phyloP scores from a whole-genome alignment of 2,329 filamentous ascomycete genomes.

The Alternaria angustiovoidea region DNA sequence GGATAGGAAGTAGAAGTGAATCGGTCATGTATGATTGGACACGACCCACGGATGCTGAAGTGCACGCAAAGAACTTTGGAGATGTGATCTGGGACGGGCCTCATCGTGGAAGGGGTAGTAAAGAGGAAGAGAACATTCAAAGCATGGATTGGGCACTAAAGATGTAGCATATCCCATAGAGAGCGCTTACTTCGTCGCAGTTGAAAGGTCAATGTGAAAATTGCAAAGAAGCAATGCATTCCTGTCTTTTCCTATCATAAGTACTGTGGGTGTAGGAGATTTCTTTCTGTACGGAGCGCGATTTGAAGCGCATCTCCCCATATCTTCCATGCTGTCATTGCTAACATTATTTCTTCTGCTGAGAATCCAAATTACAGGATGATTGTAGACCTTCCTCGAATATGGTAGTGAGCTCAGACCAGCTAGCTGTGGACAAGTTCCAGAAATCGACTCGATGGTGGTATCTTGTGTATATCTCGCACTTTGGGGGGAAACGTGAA shows the following conservation, averaged over 20 bases:
- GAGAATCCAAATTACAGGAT: slow-evolving; percentile 24
- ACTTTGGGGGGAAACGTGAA: slow-evolving; percentile 12
- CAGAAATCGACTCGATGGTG: slow-evolving; percentile 28
- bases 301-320: slow-evolving; percentile 10
- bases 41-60: neutral
- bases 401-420: slow-evolving; percentile 33
- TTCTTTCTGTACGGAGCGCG: slow-evolving; percentile 12
- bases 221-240: slow-evolving; percentile 22
- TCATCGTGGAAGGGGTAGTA: neutral
- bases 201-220: neutral
- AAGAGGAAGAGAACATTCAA: neutral
- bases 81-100: neutral
- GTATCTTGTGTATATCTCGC: slow-evolving; percentile 35
- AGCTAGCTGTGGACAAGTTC: slow-evolving; percentile 33
- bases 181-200: neutral
- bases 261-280: slow-evolving; percentile 17
- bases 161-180: neutral
- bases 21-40: slow-evolving; percentile 15
- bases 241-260: slow-evolving; percentile 16
- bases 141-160: slow-evolving; percentile 5
- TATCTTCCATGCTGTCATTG: slow-evolving; percentile 7
- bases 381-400: slow-evolving; percentile 19
- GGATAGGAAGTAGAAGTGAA: slow-evolving; percentile 5
- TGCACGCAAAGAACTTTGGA: neutral
- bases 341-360: slow-evolving; percentile 15